Evolutionary conservation across 495 filamentous ascomycete species (phyloP), one percentile per base, ranked within the genome.

Genomic region (Opeltia flavorubescens): DNA sequence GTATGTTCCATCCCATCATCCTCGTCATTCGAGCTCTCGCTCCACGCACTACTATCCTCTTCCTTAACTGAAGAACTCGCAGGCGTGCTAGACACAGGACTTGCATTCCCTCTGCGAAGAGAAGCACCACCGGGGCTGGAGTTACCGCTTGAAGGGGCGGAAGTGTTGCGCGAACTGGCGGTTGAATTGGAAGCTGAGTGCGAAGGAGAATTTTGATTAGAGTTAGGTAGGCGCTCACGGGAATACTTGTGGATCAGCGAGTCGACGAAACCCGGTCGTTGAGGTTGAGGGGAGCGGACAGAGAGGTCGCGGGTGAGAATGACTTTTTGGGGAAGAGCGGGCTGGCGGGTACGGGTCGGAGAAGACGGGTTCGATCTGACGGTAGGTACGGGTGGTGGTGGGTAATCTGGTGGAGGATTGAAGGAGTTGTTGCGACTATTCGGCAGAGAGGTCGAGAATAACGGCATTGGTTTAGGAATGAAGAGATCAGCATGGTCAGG

Each of bases 1-100:
- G 26, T 2, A 43, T 57, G 55, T 7, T 57, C 55, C 55, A 57
- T 57, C 15, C 41, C 55, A 44, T 51, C 55, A 11, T 55, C 55
- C 36, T 51, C 55, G 12, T 55, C 55, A 33, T 49, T 55, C 13
- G 52, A 55, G 43, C 35, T 52, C 43, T 52, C 43, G 44, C 52
- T 55, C 55, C 55, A 57, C 0, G 40, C 51, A 15, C 44, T 36
- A 9, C 44, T 55, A 4, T 40, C 48, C 15, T 33, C 50, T 24
- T 29, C 39, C 4, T 55, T 50, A 21, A 36, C 47, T 15, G 30
- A 56, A 35, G 25, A 38, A 35, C 20, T 47, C n/a, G n/a, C n/a
- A n/a, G n/a, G n/a, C n/a, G n/a, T 34, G 1, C 11, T 15, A 5
- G 9, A 5, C 13, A 38, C n/a, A n/a, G 44, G 33, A 15, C 28